These are phyloP conservation scores for Colletotrichum cereale DNA, from an alignment of 2,329 filamentous ascomycete species.

Conservation along the genomic window DNA sequence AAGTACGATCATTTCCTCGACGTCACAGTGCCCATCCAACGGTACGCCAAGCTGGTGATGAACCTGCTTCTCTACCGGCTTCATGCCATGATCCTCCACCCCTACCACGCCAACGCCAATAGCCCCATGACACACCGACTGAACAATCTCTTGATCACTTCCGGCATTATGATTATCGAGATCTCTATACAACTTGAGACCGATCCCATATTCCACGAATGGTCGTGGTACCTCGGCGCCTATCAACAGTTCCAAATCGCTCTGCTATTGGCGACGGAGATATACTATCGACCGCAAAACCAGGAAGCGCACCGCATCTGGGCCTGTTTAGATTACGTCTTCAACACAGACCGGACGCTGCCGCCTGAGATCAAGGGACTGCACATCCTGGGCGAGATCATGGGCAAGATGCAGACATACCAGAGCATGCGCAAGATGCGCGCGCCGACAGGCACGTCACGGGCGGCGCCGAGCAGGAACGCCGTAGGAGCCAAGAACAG, in stretches of 20 bases:
- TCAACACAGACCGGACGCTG: slow-evolving; percentile 67
- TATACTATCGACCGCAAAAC: slow-evolving; percentile 69
- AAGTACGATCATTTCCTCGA: slow-evolving; percentile 75
- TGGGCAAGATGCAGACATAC: slow-evolving; percentile 71
- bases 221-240: slow-evolving; percentile 79
- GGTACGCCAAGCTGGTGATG: slow-evolving; percentile 73
- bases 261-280: slow-evolving; percentile 75
- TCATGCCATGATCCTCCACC: slow-evolving; percentile 76
- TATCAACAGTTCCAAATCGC: slow-evolving; percentile 80
- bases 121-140: slow-evolving; percentile 70
- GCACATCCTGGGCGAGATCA: slow-evolving; percentile 72
- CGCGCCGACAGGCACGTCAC: slow-evolving; percentile 60
- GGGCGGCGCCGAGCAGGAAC: slow-evolving; percentile 52
- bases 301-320: slow-evolving; percentile 76
- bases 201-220: slow-evolving; percentile 62
- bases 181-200: slow-evolving; percentile 61
- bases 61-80: slow-evolving; percentile 72
- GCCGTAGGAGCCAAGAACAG: slow-evolving; percentile 47
- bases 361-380: slow-evolving; percentile 69
- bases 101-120: slow-evolving; percentile 67
- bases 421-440: slow-evolving; percentile 69
- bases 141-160: slow-evolving; percentile 72
- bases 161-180: slow-evolving; percentile 65
- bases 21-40: slow-evolving; percentile 70
- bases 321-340: slow-evolving; percentile 79